Percentiles rank a stretch among this genome's conserved stretches.
Conservation (phyloP, 2,329 filamentous ascomycete genomes). For the Neonectria coccinea region DNA sequence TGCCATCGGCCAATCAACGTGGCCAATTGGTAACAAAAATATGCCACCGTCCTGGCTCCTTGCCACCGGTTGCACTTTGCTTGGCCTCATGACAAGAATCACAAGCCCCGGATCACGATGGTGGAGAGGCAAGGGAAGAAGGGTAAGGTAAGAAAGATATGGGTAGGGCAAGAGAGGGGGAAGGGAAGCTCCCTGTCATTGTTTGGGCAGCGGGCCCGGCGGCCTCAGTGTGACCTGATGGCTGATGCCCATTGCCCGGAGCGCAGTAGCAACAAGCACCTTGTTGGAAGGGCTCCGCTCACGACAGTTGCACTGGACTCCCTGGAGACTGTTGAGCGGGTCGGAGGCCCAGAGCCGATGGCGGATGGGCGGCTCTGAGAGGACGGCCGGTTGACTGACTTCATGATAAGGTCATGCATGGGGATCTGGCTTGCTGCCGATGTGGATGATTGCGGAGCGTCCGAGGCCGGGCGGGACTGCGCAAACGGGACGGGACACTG, state of each 20-base stretch:
- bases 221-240: constrained; percentile 6
- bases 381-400: constrained; percentile 30
- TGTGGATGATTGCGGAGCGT: constrained; percentile 36
- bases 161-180: background rate
- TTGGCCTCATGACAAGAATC: constrained; percentile 20
- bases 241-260: constrained; percentile 1
- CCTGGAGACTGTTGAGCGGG: constrained; percentile 12
- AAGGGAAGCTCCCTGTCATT: constrained; percentile 16
- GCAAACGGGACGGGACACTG: background rate
- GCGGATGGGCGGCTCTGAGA: constrained; percentile 23
- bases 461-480: constrained; percentile 38
- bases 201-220: constrained; percentile 13
- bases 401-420: constrained; percentile 46
- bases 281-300: constrained; percentile 14
- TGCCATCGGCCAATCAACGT: constrained; percentile 36
- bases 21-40: constrained; percentile 36
- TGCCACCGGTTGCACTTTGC: constrained; percentile 14
- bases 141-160: constrained; percentile 24
- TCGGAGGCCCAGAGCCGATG: constrained; percentile 16
- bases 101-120: constrained; percentile 16
- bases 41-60: constrained; percentile 1
- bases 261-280: constrained; percentile 1
- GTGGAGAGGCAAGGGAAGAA: constrained; percentile 5
- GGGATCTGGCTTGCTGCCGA: constrained; percentile 42
- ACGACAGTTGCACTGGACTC: constrained; percentile 6